phyloP scores from a whole-genome alignment of 169 alveolate genomes.

The Sarcocystis neurona region DNA sequence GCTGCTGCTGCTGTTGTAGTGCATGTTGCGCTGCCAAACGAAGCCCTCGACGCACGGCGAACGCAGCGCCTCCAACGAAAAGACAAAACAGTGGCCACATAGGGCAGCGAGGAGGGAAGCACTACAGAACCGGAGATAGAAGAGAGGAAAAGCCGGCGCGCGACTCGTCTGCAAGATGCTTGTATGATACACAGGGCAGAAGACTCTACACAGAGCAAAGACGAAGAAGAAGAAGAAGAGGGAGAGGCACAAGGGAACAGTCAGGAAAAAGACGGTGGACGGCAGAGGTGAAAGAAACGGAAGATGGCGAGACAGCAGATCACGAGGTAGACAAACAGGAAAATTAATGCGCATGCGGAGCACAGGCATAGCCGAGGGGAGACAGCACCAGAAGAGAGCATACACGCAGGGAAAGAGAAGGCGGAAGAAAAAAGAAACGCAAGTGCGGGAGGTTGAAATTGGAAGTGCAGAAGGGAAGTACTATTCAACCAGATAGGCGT shows the following conservation, averaged over 20 bases:
- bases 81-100: conserved; percentile 50
- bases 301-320: background rate
- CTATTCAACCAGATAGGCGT: too few relatives aligned
- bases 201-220: too few relatives aligned
- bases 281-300: background rate
- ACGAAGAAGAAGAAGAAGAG: background rate
- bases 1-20: background rate
- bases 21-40: background rate
- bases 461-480: too few relatives aligned
- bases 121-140: background rate
- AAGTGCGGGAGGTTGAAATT: too few relatives aligned
- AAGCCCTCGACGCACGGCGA: conserved; percentile 32
- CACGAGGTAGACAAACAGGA: background rate
- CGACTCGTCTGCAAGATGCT: too few relatives aligned
- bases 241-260: background rate
- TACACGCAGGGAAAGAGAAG: background rate
- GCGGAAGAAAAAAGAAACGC: background rate
- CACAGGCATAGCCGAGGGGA: background rate
- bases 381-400: background rate
- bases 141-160: too few relatives aligned
- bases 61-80: conserved; percentile 54
- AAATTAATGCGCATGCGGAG: background rate
- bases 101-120: background rate
- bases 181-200: too few relatives aligned
- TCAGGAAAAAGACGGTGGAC: background rate